Conservation (phyloP, 305 asterid species). For the Rubia tinctorum region DNA sequence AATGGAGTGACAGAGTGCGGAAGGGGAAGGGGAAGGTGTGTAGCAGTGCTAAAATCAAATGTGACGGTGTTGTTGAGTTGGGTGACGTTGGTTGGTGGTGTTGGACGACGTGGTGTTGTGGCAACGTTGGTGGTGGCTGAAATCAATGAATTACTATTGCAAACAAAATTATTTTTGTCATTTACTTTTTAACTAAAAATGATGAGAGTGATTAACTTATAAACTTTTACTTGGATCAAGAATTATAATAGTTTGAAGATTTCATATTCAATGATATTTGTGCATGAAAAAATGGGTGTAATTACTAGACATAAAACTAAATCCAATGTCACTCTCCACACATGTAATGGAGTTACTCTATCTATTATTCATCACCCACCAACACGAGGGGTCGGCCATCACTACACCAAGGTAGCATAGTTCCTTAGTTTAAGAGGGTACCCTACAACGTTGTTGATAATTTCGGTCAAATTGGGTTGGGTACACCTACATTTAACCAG, state of each 20-base stretch:
- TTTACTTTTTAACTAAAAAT: no score
- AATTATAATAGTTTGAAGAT: background rate
- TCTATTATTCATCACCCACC: slow-evolving; percentile 26
- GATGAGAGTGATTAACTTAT: no score
- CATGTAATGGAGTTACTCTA: slow-evolving; percentile 8
- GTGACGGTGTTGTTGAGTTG: no score
- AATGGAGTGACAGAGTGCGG: no score
- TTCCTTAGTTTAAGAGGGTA: slow-evolving; percentile 27
- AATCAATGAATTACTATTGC: no score
- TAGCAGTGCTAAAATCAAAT: no score
- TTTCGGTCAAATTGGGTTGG: slow-evolving; percentile 20
- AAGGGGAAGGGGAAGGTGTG: no score
- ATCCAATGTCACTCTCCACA: slow-evolving; percentile 12
- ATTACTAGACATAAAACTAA: background rate
- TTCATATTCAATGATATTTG: background rate
- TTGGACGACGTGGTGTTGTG: no score
- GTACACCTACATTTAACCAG: slow-evolving; percentile 24
- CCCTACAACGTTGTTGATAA: slow-evolving; percentile 21
- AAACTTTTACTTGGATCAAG: no score
- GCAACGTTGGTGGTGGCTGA: no score
- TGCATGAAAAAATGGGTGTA: background rate
- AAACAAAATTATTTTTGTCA: no score
- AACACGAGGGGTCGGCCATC: slow-evolving; percentile 33
- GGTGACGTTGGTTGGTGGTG: no score
- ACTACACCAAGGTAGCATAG: slow-evolving; percentile 26